These are phyloP conservation scores for Suillus sp. DNA, from an alignment of 768 basidiomycete genomes.

Conservation along the genomic window DNA sequence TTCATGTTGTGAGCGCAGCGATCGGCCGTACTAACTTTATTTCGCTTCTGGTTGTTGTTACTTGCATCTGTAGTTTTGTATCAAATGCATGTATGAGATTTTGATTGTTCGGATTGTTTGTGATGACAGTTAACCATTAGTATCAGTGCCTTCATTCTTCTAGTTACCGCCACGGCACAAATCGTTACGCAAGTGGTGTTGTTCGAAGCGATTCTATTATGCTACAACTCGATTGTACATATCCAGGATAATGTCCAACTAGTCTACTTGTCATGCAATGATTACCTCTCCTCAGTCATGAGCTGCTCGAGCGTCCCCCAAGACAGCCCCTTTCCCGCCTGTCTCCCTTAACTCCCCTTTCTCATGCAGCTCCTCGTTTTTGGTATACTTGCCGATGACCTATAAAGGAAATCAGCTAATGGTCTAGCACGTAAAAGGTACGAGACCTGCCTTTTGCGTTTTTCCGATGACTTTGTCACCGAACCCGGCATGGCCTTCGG, in stretches of 20 bases:
- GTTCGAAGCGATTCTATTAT: background rate
- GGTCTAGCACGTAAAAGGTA: too few species aligned
- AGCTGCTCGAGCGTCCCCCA: constrained; percentile 41
- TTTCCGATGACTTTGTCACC: constrained; percentile 62
- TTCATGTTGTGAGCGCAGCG: background rate
- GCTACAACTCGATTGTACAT: background rate
- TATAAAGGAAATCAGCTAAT: constrained; percentile 22
- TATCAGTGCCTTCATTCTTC: background rate
- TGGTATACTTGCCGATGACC: constrained; percentile 51
- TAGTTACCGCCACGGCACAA: background rate
- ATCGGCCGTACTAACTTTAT: constrained; percentile 6
- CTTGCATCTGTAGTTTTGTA: constrained; percentile 9
- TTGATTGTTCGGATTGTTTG: background rate
- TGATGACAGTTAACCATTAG: background rate
- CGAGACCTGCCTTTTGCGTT: constrained; percentile 49
- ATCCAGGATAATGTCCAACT: background rate
- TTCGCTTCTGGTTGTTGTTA: background rate
- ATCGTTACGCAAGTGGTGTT: background rate
- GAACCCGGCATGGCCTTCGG: constrained; percentile 42
- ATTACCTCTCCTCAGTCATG: constrained; percentile 37
- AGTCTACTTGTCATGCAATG: background rate
- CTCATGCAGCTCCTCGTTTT: constrained; percentile 54
- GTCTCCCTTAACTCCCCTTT: constrained; percentile 58
- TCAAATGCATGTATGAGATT: background rate
- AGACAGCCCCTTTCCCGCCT: constrained; percentile 50